These are phyloP conservation scores for Letharia columbiana DNA, from an alignment of 495 filamentous ascomycete genomes.

Conservation along the genomic window DNA sequence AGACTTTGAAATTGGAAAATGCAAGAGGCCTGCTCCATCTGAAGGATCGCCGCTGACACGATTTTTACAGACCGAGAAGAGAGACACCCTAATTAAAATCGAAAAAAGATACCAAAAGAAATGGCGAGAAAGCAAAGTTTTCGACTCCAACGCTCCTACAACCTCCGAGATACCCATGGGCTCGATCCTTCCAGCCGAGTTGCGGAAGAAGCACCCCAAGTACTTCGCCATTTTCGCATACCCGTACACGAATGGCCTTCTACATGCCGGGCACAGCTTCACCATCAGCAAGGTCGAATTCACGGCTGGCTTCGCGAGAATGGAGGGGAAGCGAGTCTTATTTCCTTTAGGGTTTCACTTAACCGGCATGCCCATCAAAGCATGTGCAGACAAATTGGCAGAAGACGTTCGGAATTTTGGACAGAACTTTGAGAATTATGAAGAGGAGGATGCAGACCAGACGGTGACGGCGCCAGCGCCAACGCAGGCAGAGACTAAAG, in stretches of 20 bases:
- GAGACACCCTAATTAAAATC: slow-evolving; percentile 75
- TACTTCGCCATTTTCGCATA: slow-evolving; percentile 92
- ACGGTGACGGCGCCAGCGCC: slow-evolving; percentile 39
- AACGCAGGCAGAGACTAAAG: slow-evolving; percentile 50
- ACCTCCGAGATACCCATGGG: slow-evolving; percentile 63
- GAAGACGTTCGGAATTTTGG: slow-evolving; percentile 89
- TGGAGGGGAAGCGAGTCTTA: slow-evolving; percentile 79
- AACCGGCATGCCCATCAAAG: slow-evolving; percentile 97
- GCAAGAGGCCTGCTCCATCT: slow-evolving; percentile 36
- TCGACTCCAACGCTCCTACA: slow-evolving; percentile 77
- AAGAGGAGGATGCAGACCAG: slow-evolving; percentile 40
- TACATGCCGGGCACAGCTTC: slow-evolving; percentile 89
- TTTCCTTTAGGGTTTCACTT: slow-evolving; percentile 94
- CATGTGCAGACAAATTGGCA: slow-evolving; percentile 86
- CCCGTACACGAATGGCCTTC: slow-evolving; percentile 92
- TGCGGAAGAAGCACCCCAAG: slow-evolving; percentile 77
- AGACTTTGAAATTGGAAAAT: slow-evolving; percentile 69
- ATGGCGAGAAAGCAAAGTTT: slow-evolving; percentile 73
- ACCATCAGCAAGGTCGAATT: slow-evolving; percentile 89
- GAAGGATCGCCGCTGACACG: slow-evolving; percentile 18
- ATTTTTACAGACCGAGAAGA: slow-evolving; percentile 67
- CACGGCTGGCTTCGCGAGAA: slow-evolving; percentile 67
- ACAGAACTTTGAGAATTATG: slow-evolving; percentile 68
- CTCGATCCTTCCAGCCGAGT: slow-evolving; percentile 57
- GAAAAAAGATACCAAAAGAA: slow-evolving; percentile 87